Evolutionary conservation across 192 early-diverging fungal genomes (phyloP).

Genomic region (Pecoramyces ruminantium): DNA sequence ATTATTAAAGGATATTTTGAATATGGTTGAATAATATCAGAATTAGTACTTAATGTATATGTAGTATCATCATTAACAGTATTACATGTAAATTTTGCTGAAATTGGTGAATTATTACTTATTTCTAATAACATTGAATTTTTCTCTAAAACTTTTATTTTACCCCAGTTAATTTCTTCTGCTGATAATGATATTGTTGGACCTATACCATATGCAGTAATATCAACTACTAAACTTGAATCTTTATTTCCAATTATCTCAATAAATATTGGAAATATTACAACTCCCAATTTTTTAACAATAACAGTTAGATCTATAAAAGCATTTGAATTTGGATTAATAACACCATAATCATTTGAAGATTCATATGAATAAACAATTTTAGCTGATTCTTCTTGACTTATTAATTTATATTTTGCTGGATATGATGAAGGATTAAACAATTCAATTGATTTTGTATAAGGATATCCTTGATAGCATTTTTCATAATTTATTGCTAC

Average conservation of each 20-base stretch:
- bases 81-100: conserved; percentile 21
- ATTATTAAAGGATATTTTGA: conserved; percentile 10
- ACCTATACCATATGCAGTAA: conserved; percentile 28
- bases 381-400: conserved; percentile 24
- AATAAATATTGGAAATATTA: conserved; percentile 29
- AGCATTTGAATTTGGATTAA: conserved; percentile 15
- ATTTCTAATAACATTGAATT: conserved; percentile 8
- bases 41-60: conserved; percentile 17
- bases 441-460: conserved; percentile 16
- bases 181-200: conserved; percentile 24
- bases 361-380: conserved; percentile 21
- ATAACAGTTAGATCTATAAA: conserved; percentile 17
- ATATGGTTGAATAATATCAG: conserved; percentile 16
- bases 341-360: conserved; percentile 17
- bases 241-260: conserved; percentile 20
- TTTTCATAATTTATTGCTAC: conserved; percentile 21
- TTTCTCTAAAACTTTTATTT: conserved; percentile 26
- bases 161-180: conserved; percentile 34
- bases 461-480: conserved; percentile 26
- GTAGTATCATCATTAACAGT: conserved; percentile 21
- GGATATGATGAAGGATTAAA: conserved; percentile 21
- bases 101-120: conserved; percentile 28
- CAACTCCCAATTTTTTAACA: conserved; percentile 24
- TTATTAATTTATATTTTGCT: conserved; percentile 20
- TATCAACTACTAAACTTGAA: conserved; percentile 16